Evolutionary conservation across 108 stramenopile species (phyloP).

Genomic region (Chaetoceros muelleri): DNA sequence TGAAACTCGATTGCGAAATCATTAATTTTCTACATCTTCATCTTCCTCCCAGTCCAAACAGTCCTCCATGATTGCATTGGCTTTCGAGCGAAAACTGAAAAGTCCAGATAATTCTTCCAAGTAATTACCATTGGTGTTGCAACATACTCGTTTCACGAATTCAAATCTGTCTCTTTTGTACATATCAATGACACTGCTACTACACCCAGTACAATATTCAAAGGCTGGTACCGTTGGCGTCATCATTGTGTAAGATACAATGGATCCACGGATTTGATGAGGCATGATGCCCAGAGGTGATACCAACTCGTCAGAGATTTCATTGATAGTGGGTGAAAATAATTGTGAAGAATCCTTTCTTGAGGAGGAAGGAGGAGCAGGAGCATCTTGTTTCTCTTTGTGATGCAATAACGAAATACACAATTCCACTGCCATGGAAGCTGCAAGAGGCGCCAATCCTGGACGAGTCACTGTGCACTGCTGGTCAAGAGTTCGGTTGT

Average conservation of each 20-base stretch:
- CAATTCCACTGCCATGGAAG: constrained; percentile 91
- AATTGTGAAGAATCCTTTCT: constrained; percentile 1
- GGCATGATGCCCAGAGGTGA: constrained; percentile 71
- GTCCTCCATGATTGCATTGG: constrained; percentile 26
- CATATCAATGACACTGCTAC: constrained; percentile 61
- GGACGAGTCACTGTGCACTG: constrained; percentile 99
- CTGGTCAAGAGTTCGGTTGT: constrained; percentile 95
- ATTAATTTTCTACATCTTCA: constrained; percentile 7
- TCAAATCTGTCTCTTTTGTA: constrained; percentile 60
- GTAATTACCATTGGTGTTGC: constrained; percentile 54
- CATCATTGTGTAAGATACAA: constrained; percentile 87
- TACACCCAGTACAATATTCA: constrained; percentile 86
- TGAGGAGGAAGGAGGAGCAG: constrained; percentile 22
- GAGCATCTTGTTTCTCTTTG: constrained; percentile 46
- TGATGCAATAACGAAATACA: constrained; percentile 91
- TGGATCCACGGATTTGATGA: constrained; percentile 90
- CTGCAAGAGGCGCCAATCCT: constrained; percentile 93
- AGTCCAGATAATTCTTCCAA: constrained; percentile 71
- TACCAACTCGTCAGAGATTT: constrained; percentile 17
- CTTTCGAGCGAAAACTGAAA: constrained; percentile 36
- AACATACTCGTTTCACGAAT: constrained; percentile 71
- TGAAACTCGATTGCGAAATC: neutral
- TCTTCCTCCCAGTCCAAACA: constrained; percentile 38
- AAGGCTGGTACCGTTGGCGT: constrained; percentile 87
- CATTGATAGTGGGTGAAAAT: constrained; percentile 42